Evolutionary conservation across 2,329 filamentous ascomycete genomes (phyloP).

Genomic region (Colletotrichum sp.): DNA sequence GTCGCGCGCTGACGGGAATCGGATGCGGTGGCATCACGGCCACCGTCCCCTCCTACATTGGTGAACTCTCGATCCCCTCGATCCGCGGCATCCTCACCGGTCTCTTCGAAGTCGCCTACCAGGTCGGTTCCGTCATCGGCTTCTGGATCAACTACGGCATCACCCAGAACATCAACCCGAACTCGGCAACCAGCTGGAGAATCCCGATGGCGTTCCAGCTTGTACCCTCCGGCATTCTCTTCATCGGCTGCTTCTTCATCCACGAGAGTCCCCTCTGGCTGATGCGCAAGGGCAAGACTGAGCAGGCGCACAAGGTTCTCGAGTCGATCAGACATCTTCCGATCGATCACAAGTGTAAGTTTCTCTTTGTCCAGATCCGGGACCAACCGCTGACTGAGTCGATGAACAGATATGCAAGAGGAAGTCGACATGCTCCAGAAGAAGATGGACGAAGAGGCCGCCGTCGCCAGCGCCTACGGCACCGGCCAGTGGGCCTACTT

Average conservation of each 20-base stretch:
- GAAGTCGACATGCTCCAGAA: constrained; percentile 53
- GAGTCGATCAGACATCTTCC: constrained; percentile 49
- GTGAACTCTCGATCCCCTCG: constrained; percentile 64
- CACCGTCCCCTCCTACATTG: constrained; percentile 68
- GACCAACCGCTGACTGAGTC: fast-evolving
- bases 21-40: constrained; percentile 63
- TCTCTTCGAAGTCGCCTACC: constrained; percentile 58
- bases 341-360: constrained; percentile 33
- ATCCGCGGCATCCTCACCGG: constrained; percentile 64
- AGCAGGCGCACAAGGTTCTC: constrained; percentile 37
- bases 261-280: constrained; percentile 26
- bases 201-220: constrained; percentile 55
- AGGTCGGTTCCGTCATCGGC: constrained; percentile 56
- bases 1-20: constrained; percentile 62
- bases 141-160: constrained; percentile 57
- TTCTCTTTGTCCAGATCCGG: too few species aligned
- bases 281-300: constrained; percentile 21
- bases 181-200: constrained; percentile 44
- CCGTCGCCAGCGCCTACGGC: constrained; percentile 36
- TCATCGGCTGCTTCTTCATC: constrained; percentile 49
- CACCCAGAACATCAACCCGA: constrained; percentile 40
- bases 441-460: constrained; percentile 37
- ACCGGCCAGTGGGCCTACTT: constrained; percentile 37
- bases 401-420: constrained; percentile 41
- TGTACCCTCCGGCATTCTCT: constrained; percentile 46